Conservation (phyloP, 306 rosid genomes). For the Glycyrrhiza uralensis region DNA sequence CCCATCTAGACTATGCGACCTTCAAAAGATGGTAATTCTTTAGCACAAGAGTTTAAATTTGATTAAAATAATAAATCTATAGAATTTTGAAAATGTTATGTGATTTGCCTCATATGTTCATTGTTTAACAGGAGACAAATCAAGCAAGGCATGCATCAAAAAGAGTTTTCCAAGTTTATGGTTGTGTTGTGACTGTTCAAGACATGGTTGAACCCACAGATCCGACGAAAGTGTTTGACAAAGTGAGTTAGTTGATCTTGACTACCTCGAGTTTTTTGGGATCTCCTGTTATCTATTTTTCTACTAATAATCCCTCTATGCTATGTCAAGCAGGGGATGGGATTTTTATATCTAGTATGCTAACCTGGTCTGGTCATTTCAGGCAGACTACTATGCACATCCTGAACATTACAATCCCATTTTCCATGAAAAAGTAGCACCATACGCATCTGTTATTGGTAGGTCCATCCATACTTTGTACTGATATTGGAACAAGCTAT, state of each 20-base stretch:
- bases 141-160: constrained; percentile 48
- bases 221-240: constrained; percentile 54
- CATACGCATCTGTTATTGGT: constrained; percentile 86
- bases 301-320: background rate
- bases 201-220: constrained; percentile 77
- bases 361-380: constrained; percentile 35
- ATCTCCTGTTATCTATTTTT: background rate
- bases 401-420: constrained; percentile 84
- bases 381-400: constrained; percentile 91
- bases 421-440: constrained; percentile 80
- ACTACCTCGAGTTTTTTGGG: background rate
- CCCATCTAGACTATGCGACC: constrained; percentile 57
- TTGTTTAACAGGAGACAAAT: constrained; percentile 51
- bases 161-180: constrained; percentile 86
- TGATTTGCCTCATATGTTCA: background rate
- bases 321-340: background rate
- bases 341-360: constrained; percentile 7
- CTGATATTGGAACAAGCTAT: constrained; percentile 15
- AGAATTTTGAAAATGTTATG: background rate
- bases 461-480: constrained; percentile 30
- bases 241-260: constrained; percentile 50
- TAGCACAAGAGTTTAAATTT: background rate
- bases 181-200: constrained; percentile 72
- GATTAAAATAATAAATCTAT: background rate
- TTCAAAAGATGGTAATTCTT: constrained; percentile 49